Evolutionary conservation across 2,329 filamentous ascomycete species (phyloP), one percentile per base, ranked within the genome.

Genomic region (Dryadomyces quercivorus): DNA sequence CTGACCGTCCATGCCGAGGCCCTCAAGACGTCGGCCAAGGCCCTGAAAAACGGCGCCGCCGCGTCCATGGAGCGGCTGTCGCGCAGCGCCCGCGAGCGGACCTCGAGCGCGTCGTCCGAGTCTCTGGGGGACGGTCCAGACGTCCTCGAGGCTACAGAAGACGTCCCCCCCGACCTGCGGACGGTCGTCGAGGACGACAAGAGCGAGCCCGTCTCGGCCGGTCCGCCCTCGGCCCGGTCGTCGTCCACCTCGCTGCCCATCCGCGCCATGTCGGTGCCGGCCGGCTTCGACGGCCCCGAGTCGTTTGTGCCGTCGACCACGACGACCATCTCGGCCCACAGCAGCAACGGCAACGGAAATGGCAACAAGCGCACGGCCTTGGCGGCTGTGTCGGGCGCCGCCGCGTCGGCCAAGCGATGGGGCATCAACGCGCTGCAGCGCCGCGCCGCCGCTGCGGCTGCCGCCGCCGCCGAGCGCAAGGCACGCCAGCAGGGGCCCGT

Each of bases 1-100:
- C 84, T 89, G 61, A 75, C 77, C 38, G 75, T 80, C 0, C 83
- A 84, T 58, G 81, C 82, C 20, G 84, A 89, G 57, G 74, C 82
- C 13, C 78, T 79, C 59, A 79, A 77, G 57, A 73, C 76, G 15
- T 77, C 75, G 4, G 74, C 74, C 75, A 5, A 51, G 74, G 73
- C 56, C 18, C 21, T 8, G 44, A 12, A 49, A 56, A 21, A 78
- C 73, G 59, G 74, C 78, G 44, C 44, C 2, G 42, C 8, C 3
- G 15, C 42, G 42, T 9, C 15, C 5, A 44, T 44, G 42, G 42
- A 13, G 15, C 22, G 21, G 45, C 22, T 47, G 12, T 31, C 22
- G 20, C 45, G 45, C 22, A 47, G 21, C 8, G 5, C 21, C 2
- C 6, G 43, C 18, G 18, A 34, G 21, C 21, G 45, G 13, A 59